These are phyloP conservation scores for Eucalyptus sp. DNA, from an alignment of 345 rosid species.

Conservation along the genomic window DNA sequence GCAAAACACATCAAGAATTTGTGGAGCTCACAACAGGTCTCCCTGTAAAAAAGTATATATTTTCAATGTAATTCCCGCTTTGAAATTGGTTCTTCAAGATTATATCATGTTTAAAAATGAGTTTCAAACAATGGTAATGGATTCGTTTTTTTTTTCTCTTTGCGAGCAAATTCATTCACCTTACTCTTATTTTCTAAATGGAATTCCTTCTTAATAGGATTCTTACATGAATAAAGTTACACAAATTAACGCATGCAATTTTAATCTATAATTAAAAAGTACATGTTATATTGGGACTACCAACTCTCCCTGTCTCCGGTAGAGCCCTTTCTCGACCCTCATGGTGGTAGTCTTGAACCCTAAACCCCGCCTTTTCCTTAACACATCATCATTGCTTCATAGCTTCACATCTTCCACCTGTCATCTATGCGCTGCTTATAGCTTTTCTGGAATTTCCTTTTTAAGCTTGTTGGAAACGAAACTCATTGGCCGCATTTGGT, in stretches of 20 bases:
- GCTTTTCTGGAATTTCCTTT: not conserved
- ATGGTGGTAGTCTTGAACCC: not conserved
- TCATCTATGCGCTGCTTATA: not conserved
- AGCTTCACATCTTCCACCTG: not conserved
- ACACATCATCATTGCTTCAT: not conserved
- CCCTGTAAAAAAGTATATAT: not conserved
- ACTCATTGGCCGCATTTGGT: too few relatives aligned
- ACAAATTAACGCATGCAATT: not conserved
- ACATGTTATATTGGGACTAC: not conserved
- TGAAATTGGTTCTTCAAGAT: not conserved
- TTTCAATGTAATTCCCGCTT: not conserved
- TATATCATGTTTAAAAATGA: not conserved
- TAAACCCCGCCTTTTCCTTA: not conserved
- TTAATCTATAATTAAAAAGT: not conserved
- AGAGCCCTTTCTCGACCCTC: not conserved
- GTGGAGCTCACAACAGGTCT: not conserved
- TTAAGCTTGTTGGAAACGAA: not conserved
- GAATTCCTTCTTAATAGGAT: not conserved
- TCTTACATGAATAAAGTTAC: not conserved
- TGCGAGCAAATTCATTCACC: not conserved
- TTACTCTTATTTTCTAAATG: not conserved
- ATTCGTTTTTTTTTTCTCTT: not conserved
- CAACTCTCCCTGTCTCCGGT: not conserved
- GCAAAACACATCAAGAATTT: not conserved
- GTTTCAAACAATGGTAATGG: not conserved